These are phyloP conservation scores for Quercus rubra DNA, from an alignment of 306 rosid species.

Conservation along the genomic window DNA sequence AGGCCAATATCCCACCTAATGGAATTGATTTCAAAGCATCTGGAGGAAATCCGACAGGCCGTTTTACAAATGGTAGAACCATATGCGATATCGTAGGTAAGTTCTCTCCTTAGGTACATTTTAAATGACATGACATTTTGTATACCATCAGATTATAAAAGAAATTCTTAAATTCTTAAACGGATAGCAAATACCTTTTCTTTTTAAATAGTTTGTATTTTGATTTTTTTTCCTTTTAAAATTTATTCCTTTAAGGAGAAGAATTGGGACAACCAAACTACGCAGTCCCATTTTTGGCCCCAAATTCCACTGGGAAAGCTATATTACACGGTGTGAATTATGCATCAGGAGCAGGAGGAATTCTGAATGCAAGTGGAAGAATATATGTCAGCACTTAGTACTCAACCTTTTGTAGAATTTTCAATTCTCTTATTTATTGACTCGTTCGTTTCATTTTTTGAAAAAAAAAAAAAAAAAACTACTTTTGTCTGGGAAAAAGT, in stretches of 20 bases:
- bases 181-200: not conserved
- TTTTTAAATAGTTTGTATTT: not conserved
- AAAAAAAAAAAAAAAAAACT: not conserved
- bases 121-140: no score
- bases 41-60: conserved; percentile 84
- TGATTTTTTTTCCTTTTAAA: not conserved
- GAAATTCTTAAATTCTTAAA: no score
- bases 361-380: conserved; percentile 90
- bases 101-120: conserved; percentile 6
- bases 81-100: conserved; percentile 86
- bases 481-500: not conserved
- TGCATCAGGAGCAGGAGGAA: conserved; percentile 97
- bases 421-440: not conserved
- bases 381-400: conserved; percentile 55
- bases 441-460: not conserved
- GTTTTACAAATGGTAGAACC: conserved; percentile 93
- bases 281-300: conserved; percentile 75
- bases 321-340: conserved; percentile 79
- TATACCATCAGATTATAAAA: no score
- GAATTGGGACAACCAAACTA: conserved; percentile 70
- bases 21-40: conserved; percentile 83
- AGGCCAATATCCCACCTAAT: conserved; percentile 75
- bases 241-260: conserved; percentile 50
- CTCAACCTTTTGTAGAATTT: not conserved
- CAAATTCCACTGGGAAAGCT: conserved; percentile 71